These are phyloP conservation scores for Diaporthe batatas DNA, from an alignment of 2,329 filamentous ascomycete species.

Conservation along the genomic window DNA sequence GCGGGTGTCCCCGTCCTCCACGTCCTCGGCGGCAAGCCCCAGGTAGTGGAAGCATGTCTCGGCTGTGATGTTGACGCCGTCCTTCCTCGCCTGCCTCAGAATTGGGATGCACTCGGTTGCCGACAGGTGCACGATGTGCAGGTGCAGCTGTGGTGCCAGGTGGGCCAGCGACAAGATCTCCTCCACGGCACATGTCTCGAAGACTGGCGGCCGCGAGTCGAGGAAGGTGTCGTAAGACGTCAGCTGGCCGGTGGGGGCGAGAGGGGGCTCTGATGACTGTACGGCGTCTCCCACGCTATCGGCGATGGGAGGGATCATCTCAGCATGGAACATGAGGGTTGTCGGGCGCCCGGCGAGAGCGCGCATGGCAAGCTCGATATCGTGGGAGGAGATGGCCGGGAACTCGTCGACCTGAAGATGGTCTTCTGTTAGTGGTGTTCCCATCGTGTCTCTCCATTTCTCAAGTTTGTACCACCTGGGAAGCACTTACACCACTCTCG, in stretches of 20 bases:
- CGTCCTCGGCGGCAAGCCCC: slow-evolving; percentile 83
- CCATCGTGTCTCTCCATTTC: neutral
- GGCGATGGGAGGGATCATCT: slow-evolving; percentile 93
- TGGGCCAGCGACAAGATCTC: slow-evolving; percentile 87
- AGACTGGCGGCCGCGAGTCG: slow-evolving; percentile 86
- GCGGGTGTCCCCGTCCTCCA: slow-evolving; percentile 86
- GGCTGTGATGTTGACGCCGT: slow-evolving; percentile 87
- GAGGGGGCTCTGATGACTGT: slow-evolving; percentile 76
- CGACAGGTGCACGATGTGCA: slow-evolving; percentile 95
- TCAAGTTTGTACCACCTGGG: neutral
- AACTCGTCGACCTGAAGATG: slow-evolving; percentile 86
- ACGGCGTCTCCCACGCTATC: slow-evolving; percentile 84
- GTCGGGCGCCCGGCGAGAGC: slow-evolving; percentile 85
- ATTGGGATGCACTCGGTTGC: slow-evolving; percentile 90
- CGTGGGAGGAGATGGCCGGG: slow-evolving; percentile 84
- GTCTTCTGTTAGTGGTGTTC: slow-evolving; percentile 39
- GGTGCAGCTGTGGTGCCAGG: slow-evolving; percentile 82
- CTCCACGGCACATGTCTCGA: slow-evolving; percentile 91
- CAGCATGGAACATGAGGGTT: slow-evolving; percentile 98
- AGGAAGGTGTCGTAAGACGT: slow-evolving; percentile 91
- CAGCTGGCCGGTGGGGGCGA: slow-evolving; percentile 78
- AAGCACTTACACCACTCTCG: slow-evolving; percentile 84
- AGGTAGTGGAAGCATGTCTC: slow-evolving; percentile 98
- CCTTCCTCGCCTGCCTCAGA: slow-evolving; percentile 77
- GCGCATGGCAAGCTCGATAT: slow-evolving; percentile 84